Evolutionary conservation across 1,284 basidiomycete genomes (phyloP).

Genomic region (Cryptococcus jaspeensis): DNA sequence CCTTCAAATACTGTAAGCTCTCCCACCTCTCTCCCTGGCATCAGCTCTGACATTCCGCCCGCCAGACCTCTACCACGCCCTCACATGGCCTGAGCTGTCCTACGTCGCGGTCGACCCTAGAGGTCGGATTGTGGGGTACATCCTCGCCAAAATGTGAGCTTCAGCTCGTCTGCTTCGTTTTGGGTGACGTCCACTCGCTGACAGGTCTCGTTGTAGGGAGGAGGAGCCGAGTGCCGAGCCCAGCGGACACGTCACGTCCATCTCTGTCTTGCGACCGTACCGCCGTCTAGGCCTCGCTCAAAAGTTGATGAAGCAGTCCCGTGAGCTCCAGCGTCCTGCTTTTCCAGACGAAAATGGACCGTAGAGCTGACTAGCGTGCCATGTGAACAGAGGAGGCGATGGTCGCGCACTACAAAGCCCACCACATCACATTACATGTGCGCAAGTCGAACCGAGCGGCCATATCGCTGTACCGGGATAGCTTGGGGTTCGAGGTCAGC

Average conservation of each 20-base stretch:
- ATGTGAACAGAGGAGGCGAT: slow-evolving; percentile 71
- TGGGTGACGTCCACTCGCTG: not conserved
- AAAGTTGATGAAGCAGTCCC: slow-evolving; percentile 80
- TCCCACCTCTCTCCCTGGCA: not conserved
- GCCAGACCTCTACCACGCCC: slow-evolving; percentile 78
- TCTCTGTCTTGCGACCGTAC: slow-evolving; percentile 82
- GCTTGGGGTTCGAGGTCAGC: slow-evolving; percentile 74
- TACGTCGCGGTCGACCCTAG: slow-evolving; percentile 90
- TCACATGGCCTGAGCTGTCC: slow-evolving; percentile 91
- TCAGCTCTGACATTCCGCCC: not conserved
- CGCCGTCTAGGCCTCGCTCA: slow-evolving; percentile 81
- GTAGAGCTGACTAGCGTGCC: not conserved
- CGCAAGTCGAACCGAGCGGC: slow-evolving; percentile 84
- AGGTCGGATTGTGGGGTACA: slow-evolving; percentile 90
- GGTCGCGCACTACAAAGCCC: slow-evolving; percentile 72
- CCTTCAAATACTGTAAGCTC: slow-evolving; percentile 75
- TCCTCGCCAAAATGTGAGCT: slow-evolving; percentile 83
- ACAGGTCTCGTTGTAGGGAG: slow-evolving; percentile 56
- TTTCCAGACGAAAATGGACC: not conserved
- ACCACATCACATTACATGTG: slow-evolving; percentile 79
- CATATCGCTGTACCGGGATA: slow-evolving; percentile 75
- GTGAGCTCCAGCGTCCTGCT: slow-evolving; percentile 55
- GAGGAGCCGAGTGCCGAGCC: slow-evolving; percentile 66
- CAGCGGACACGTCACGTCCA: slow-evolving; percentile 85
- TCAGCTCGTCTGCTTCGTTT: not conserved